These are phyloP conservation scores for Aspergillus hortae DNA, from an alignment of 2,329 filamentous ascomycete species.

Conservation along the genomic window DNA sequence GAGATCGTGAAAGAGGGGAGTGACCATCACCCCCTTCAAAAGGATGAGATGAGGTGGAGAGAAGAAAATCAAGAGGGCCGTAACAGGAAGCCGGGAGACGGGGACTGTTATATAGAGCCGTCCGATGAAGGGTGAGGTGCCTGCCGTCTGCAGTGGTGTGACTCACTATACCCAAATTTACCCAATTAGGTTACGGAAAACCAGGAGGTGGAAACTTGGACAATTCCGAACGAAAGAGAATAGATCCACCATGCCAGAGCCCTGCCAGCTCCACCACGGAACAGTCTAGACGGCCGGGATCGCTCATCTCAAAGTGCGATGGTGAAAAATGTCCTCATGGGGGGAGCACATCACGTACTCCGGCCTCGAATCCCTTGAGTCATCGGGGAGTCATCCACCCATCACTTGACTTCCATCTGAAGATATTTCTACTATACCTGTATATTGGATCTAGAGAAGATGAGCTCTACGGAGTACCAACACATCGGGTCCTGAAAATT, in stretches of 20 bases:
- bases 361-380: slow-evolving; percentile 1
- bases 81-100: not conserved
- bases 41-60: slow-evolving; percentile 35
- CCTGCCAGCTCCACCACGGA: slow-evolving; percentile 7
- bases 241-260: slow-evolving; percentile 4
- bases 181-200: slow-evolving; percentile 16
- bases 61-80: slow-evolving; percentile 7
- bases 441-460: too few relatives aligned
- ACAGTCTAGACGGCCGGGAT: slow-evolving; percentile 12
- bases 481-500: not conserved
- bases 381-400: not conserved
- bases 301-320: slow-evolving; percentile 7
- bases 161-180: slow-evolving; percentile 15
- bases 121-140: slow-evolving; percentile 11
- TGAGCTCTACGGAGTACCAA: too few relatives aligned
- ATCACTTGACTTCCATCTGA: not conserved
- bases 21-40: slow-evolving; percentile 34
- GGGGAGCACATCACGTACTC: slow-evolving; percentile 8
- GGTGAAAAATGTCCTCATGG: slow-evolving; percentile 19
- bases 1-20: slow-evolving; percentile 24
- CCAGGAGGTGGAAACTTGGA: slow-evolving; percentile 6
- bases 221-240: slow-evolving; percentile 5
- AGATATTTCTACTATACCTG: not conserved
- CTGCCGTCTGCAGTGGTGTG: slow-evolving; percentile 20
- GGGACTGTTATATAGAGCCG: slow-evolving; percentile 8